Evolutionary conservation across 177 flowering plant genomes (phyloP), one percentile per base, ranked within the genome.

Genomic region (Vitis hybrid): DNA sequence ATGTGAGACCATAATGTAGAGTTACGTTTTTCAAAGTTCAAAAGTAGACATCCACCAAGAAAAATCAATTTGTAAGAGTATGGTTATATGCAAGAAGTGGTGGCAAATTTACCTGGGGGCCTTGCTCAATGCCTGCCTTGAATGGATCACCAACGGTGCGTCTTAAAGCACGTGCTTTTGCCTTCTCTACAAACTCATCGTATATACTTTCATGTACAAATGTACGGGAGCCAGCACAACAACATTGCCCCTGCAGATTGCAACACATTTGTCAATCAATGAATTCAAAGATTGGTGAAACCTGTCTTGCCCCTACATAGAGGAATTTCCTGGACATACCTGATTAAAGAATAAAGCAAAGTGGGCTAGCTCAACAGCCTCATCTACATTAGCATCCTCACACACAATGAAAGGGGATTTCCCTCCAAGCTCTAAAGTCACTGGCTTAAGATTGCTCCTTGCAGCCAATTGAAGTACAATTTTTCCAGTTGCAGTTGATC

Each of bases 131-230:
- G 30, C 87, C 89, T 5, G 52, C 52, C 77, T 76, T 82, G 77
- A 88, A 88, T 4, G 92, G 90, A 78, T 88, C 92, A 69, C 92
- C 92, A 71, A 88, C 90, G 60, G 40, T 48, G 55, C 90, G 89
- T 59, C 80, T 76, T 52, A 55, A 0, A n/a, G 92, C 92, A 56
- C 82, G 85, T 11, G 84, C 88, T 74, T 74, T 88, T 34, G 92
- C 86, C 80, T 88, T 88, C 74, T 79, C 90, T 9, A 87, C 52
- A 64, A 87, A 88, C 70, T 88, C 90, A 65, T 88, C 92, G 64
- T 86, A 82, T 23, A 89, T 75, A 7, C 80, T 49, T 60, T 89
- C 93, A 58, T 89, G 93, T 9, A 87, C 93, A 73, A 55, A 89
- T 13, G 91, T 89, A 30, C 93, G 84, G 34, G 93, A 89, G 3